Conservation (phyloP, 2,329 filamentous ascomycete species). For the Aspergillus fijiensis region DNA sequence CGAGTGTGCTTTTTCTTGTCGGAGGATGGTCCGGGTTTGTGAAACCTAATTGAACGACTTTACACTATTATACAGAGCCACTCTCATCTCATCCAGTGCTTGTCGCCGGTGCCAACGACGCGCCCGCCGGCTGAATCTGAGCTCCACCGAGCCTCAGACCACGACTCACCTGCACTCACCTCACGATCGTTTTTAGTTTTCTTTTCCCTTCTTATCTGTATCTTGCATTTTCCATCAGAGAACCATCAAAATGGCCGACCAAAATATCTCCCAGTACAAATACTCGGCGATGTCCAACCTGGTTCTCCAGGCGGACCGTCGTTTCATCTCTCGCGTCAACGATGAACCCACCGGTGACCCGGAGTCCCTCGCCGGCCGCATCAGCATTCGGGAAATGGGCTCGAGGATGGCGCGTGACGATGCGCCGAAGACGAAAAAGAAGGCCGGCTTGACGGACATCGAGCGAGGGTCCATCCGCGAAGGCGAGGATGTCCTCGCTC, state of each 20-base stretch:
- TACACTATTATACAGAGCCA: constrained; percentile 19
- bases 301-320: constrained; percentile 98
- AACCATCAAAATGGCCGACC: constrained; percentile 63
- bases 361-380: constrained; percentile 90
- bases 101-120: constrained; percentile 33
- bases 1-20: constrained; percentile 29
- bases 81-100: constrained; percentile 20
- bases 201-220: constrained; percentile 20
- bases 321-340: constrained; percentile 86
- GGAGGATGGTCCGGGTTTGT: constrained; percentile 42
- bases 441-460: constrained; percentile 64
- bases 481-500: constrained; percentile 77
- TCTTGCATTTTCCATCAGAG: constrained; percentile 9
- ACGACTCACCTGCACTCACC: constrained; percentile 27
- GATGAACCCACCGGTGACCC: constrained; percentile 97
- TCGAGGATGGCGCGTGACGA: constrained; percentile 74
- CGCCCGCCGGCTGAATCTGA: constrained; percentile 35
- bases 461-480: constrained; percentile 75
- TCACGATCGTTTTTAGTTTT: constrained; percentile 25
- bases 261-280: constrained; percentile 90
- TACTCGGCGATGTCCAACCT: constrained; percentile 99
- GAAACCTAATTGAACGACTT: constrained; percentile 25
- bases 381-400: constrained; percentile 95
- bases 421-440: constrained; percentile 78
- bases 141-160: constrained; percentile 32